A percentile compares a stretch with the other conserved stretches of the same genome.
Evolutionary conservation across 345 rosid genomes (phyloP).

Genomic region (Gossypium thurberi): DNA sequence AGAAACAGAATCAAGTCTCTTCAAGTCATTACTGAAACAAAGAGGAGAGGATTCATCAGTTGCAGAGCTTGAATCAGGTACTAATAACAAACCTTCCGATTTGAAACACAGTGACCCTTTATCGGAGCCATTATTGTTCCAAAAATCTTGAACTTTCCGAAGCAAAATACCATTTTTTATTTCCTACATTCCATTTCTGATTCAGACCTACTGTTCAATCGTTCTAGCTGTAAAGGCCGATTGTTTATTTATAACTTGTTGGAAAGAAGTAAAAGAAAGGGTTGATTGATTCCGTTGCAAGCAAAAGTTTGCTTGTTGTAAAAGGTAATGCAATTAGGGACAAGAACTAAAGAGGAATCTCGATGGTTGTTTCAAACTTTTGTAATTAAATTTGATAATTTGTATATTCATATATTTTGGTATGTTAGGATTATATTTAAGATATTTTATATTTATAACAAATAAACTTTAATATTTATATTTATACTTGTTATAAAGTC

Average conservation of each 20-base stretch:
- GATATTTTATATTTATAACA: too few relatives aligned
- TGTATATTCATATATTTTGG: too few relatives aligned
- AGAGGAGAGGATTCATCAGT: conserved; percentile 38
- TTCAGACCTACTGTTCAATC: background rate
- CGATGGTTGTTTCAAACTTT: too few relatives aligned
- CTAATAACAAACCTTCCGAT: conserved; percentile 10
- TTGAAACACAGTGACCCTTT: conserved; percentile 28
- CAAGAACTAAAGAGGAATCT: background rate
- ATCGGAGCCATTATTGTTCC: conserved; percentile 59
- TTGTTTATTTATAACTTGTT: too few relatives aligned
- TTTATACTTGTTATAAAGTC: too few relatives aligned
- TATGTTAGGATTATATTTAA: too few relatives aligned
- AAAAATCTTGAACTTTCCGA: conserved; percentile 15
- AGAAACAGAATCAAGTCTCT: conserved; percentile 32
- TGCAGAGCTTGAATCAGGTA: conserved; percentile 47
- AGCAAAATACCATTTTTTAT: conserved; percentile 11
- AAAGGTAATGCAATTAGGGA: background rate
- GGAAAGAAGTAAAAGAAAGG: too few relatives aligned
- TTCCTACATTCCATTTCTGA: conserved; percentile 7
- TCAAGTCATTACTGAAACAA: conserved; percentile 36
- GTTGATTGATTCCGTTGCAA: too few relatives aligned
- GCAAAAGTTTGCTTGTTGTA: background rate
- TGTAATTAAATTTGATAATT: too few relatives aligned
- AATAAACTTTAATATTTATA: too few relatives aligned
- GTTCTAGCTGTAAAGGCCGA: background rate